phyloP scores from a whole-genome alignment of 768 basidiomycete genomes.

The Mycena floridula region DNA sequence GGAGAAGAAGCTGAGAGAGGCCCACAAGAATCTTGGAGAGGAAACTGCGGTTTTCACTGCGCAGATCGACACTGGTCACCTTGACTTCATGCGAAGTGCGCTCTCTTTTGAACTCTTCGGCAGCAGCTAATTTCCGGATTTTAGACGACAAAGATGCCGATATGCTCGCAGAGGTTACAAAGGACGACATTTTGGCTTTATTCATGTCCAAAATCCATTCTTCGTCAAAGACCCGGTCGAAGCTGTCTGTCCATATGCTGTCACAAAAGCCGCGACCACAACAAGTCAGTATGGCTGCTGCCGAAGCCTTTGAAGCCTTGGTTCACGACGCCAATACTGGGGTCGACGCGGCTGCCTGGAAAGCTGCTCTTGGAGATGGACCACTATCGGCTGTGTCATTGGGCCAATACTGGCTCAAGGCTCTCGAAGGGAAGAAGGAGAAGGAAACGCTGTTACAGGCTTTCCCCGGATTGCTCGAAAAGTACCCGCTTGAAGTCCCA shows the following conservation, averaged over 20 bases:
- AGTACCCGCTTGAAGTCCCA: conserved; percentile 45
- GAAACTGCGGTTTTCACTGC: conserved; percentile 66
- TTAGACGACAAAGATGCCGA: conserved; percentile 72
- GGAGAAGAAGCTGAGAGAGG: conserved; percentile 78
- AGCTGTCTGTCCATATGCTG: conserved; percentile 77
- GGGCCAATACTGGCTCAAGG: conserved; percentile 54
- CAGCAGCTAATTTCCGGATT: conserved; percentile 7
- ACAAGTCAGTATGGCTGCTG: conserved; percentile 59
- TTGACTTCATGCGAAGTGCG: conserved; percentile 81
- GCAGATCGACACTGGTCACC: conserved; percentile 72
- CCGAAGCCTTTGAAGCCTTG: conserved; percentile 51
- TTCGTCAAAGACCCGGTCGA: conserved; percentile 61
- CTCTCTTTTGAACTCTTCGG: not conserved
- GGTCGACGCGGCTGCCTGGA: conserved; percentile 46
- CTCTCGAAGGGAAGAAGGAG: conserved; percentile 33
- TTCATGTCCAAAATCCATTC: conserved; percentile 70
- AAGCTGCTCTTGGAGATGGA: conserved; percentile 42
- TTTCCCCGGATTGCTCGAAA: conserved; percentile 51
- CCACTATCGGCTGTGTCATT: conserved; percentile 59
- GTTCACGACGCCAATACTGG: conserved; percentile 43
- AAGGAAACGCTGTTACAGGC: conserved; percentile 41
- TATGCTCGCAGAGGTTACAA: conserved; percentile 56
- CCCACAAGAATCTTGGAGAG: conserved; percentile 81
- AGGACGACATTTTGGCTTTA: conserved; percentile 66
- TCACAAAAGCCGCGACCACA: conserved; percentile 59